Percentiles rank a stretch among this genome's conserved stretches.
phyloP scores from a whole-genome alignment of 495 filamentous ascomycete species.

The Aspergillus carlsbadensis region DNA sequence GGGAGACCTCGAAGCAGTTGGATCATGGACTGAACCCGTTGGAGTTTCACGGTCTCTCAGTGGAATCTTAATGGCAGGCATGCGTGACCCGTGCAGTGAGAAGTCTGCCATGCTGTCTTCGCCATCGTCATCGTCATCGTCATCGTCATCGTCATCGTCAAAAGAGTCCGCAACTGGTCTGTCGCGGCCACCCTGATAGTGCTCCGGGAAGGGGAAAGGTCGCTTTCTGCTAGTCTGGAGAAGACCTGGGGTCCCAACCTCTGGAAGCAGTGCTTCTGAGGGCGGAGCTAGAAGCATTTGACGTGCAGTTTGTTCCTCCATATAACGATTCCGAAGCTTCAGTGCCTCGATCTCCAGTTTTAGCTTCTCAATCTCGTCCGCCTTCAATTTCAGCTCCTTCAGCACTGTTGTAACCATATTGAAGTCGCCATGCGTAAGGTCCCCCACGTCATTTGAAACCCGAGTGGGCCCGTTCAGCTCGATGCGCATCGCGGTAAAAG shows the following conservation, averaged over 20 bases:
- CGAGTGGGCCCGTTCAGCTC: constrained; percentile 37
- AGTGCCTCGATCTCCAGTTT: constrained; percentile 46
- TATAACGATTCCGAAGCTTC: constrained; percentile 40
- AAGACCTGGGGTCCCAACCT: constrained; percentile 40
- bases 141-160: constrained; percentile 25
- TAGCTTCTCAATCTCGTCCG: constrained; percentile 46
- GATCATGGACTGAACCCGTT: not conserved
- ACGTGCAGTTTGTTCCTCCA: constrained; percentile 30
- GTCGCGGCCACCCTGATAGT: constrained; percentile 25
- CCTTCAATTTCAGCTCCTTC: constrained; percentile 44
- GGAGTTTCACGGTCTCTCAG: constrained; percentile 13
- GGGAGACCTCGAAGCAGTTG: constrained; percentile 11
- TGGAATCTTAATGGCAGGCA: constrained; percentile 26
- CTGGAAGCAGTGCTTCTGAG: constrained; percentile 24
- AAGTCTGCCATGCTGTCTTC: constrained; percentile 35
- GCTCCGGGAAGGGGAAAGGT: constrained; percentile 36
- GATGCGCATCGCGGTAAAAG: constrained; percentile 44
- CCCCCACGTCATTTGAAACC: constrained; percentile 18
- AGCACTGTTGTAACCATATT: constrained; percentile 46
- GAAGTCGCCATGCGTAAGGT: constrained; percentile 23
- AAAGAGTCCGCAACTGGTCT: constrained; percentile 39
- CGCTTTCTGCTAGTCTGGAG: constrained; percentile 41
- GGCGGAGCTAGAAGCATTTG: constrained; percentile 7
- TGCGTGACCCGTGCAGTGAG: constrained; percentile 19
- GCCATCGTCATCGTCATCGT: constrained; percentile 24